Evolutionary conservation across 192 early-diverging fungal species (phyloP).

Genomic region (Gaertneriomyces semiglobifer): DNA sequence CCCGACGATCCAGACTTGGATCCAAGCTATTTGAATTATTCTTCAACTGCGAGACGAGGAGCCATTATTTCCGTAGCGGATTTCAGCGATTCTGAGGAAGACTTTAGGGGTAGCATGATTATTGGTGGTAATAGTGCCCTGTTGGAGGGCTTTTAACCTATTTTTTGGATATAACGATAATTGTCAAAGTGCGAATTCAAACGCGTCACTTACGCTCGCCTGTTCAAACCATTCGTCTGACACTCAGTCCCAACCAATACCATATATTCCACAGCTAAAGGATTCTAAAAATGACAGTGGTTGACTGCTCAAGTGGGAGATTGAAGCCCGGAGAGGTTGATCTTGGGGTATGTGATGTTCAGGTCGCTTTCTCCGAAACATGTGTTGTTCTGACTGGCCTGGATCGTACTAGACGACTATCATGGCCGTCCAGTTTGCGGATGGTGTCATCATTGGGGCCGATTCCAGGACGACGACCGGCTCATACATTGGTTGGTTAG

Average conservation of each 20-base stretch:
- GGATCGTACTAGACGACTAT: conserved; percentile 77
- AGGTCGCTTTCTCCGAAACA: not conserved
- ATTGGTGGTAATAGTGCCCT: conserved; percentile 45
- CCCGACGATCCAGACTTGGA: too few species aligned
- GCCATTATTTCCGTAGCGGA: conserved; percentile 13
- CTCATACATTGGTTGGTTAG: conserved; percentile 78
- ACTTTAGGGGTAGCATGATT: conserved; percentile 31
- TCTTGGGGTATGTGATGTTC: conserved; percentile 74
- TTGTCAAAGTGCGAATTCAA: too few species aligned
- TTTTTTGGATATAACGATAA: too few species aligned
- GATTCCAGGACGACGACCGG: conserved; percentile 97
- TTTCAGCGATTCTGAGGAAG: conserved; percentile 30
- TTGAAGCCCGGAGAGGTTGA: conserved; percentile 94
- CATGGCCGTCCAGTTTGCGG: conserved; percentile 88
- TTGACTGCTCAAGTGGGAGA: not conserved
- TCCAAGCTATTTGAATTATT: conserved; percentile 6
- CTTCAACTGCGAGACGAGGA: conserved; percentile 13
- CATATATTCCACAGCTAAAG: too few species aligned
- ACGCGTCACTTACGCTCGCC: too few species aligned
- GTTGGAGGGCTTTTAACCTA: conserved; percentile 39
- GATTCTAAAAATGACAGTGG: not conserved
- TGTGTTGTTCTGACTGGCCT: not conserved
- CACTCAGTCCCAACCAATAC: too few species aligned
- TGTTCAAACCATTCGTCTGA: too few species aligned
- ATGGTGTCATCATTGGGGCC: conserved; percentile 93